Evolutionary conservation across 306 rosid species (phyloP).

Genomic region (Ochetophila trinervis): DNA sequence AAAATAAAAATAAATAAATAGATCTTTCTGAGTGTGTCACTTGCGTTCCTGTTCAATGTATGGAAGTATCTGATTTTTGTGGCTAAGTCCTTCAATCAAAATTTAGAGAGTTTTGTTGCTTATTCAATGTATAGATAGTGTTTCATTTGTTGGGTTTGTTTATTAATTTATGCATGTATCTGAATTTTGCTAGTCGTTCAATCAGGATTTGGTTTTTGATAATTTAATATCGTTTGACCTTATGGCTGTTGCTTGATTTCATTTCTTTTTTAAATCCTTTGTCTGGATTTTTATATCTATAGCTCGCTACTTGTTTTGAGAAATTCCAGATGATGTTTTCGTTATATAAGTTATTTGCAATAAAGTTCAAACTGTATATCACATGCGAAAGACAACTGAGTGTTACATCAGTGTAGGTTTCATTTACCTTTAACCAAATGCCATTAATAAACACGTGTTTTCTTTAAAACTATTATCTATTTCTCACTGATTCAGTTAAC

Average conservation of each 20-base stretch:
- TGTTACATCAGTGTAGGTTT: too few species aligned
- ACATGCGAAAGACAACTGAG: too few species aligned
- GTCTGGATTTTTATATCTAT: neutral
- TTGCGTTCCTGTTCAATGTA: constrained; percentile 4
- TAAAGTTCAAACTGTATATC: too few species aligned
- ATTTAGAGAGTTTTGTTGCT: constrained; percentile 1
- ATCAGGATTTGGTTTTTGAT: neutral
- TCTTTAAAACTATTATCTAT: too few species aligned
- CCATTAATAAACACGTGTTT: too few species aligned
- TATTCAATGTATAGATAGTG: neutral
- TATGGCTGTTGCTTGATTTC: neutral
- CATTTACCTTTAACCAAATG: too few species aligned
- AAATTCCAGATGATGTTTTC: neutral
- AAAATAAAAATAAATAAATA: too few species aligned
- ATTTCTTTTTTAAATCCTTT: neutral
- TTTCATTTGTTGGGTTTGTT: neutral
- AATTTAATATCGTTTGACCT: neutral
- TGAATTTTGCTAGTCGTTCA: neutral
- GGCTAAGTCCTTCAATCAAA: neutral
- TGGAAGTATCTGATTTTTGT: neutral
- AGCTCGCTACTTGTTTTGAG: neutral
- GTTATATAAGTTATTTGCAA: too few species aligned
- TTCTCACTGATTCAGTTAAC: too few species aligned
- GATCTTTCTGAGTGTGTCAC: neutral
- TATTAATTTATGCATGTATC: neutral